These are phyloP conservation scores for Ganoderma lucidum DNA, from an alignment of 1,284 basidiomycete species.

Conservation along the genomic window DNA sequence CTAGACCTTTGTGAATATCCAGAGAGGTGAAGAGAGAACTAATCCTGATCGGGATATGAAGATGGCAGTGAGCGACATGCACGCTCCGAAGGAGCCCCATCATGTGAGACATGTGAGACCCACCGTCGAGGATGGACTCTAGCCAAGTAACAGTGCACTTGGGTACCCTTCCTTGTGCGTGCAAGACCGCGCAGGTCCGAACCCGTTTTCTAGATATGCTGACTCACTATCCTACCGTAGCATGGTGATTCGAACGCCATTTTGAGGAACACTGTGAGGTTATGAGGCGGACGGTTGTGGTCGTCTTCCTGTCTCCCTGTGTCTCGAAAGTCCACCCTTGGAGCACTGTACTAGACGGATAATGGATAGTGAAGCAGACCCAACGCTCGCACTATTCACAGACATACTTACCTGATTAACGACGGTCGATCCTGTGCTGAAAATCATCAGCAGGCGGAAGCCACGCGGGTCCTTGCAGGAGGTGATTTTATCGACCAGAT, in stretches of 20 bases:
- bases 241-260: background rate
- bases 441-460: background rate
- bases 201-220: background rate
- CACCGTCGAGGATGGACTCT: background rate
- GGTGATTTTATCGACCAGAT: conserved; percentile 35
- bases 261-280: background rate
- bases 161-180: background rate
- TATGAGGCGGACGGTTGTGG: background rate
- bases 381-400: background rate
- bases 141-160: background rate
- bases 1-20: background rate
- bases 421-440: background rate
- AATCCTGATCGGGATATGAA: background rate
- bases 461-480: background rate
- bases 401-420: background rate
- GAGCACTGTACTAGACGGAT: background rate
- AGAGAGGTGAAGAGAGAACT: background rate
- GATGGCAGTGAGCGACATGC: background rate
- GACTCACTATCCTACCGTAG: background rate
- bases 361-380: background rate
- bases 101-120: background rate
- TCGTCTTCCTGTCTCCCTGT: background rate
- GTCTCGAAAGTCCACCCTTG: background rate
- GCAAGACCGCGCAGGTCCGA: background rate
- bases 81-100: too few relatives aligned